Conservation (phyloP, 2,329 filamentous ascomycete species). For the Colletotrichum sojae region DNA sequence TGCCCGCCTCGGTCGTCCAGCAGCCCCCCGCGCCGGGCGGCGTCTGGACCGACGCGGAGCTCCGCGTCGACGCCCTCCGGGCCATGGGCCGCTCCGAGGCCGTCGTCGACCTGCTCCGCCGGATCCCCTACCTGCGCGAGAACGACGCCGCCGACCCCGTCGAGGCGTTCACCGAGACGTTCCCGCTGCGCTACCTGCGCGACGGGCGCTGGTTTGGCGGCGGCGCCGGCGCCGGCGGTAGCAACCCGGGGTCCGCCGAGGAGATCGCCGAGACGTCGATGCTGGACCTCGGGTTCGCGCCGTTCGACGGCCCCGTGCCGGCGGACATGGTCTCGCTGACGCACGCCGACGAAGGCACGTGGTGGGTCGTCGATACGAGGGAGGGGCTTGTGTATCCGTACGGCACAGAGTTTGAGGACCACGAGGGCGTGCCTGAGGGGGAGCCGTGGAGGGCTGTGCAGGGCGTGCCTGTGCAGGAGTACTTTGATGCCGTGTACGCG, state of each 20-base stretch:
- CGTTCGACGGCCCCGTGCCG: slow-evolving; percentile 39
- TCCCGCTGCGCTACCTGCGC: slow-evolving; percentile 38
- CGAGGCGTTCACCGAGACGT: slow-evolving; percentile 37
- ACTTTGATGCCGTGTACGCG: slow-evolving; percentile 34
- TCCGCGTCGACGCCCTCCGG: slow-evolving; percentile 39
- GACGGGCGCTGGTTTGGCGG: slow-evolving; percentile 36
- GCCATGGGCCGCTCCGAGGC: slow-evolving; percentile 40
- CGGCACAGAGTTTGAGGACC: slow-evolving; percentile 30
- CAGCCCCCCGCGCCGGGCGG: slow-evolving; percentile 11
- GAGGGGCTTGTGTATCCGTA: slow-evolving; percentile 38
- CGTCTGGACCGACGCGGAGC: slow-evolving; percentile 38
- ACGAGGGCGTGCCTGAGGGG: slow-evolving; percentile 11
- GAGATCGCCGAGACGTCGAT: slow-evolving; percentile 26
- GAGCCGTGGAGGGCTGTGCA: slow-evolving; percentile 37
- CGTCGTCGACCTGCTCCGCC: slow-evolving; percentile 36
- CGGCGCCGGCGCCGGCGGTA: too few species aligned
- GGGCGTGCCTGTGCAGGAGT: slow-evolving; percentile 21
- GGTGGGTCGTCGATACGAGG: slow-evolving; percentile 38
- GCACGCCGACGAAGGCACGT: slow-evolving; percentile 36
- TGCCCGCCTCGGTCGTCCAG: slow-evolving; percentile 26
- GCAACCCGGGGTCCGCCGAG: background rate
- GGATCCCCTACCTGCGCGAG: slow-evolving; percentile 36
- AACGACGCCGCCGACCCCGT: slow-evolving; percentile 32
- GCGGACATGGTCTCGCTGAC: slow-evolving; percentile 38
- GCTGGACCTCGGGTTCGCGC: slow-evolving; percentile 36